Percentiles rank a stretch among this genome's conserved stretches.
Conservation (phyloP, 2,329 filamentous ascomycete species). For the Trichoderma simmonsii region DNA sequence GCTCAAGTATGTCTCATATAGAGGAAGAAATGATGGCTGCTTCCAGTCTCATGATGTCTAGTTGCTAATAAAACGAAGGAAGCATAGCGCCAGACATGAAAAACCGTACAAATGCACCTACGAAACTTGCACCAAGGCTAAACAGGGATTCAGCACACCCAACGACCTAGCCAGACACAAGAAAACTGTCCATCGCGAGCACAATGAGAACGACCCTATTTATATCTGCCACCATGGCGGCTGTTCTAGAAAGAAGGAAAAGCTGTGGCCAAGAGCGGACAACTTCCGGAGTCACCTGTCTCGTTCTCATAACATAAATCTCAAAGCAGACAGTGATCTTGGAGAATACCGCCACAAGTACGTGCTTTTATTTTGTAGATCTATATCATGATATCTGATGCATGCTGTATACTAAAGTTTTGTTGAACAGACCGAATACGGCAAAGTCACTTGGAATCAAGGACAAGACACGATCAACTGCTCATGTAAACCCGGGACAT, state of each 20-base stretch:
- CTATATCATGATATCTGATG: background rate
- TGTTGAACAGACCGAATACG: background rate
- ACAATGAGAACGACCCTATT: constrained; percentile 25
- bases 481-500: constrained; percentile 20
- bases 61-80: constrained; percentile 49
- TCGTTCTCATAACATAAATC: constrained; percentile 56
- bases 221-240: constrained; percentile 28
- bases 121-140: constrained; percentile 50
- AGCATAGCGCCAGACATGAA: constrained; percentile 68
- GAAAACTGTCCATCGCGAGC: constrained; percentile 64
- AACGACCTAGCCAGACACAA: constrained; percentile 83
- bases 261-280: constrained; percentile 76
- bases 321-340: constrained; percentile 39
- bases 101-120: constrained; percentile 64
- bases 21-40: background rate
- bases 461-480: constrained; percentile 26
- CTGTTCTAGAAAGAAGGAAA: constrained; percentile 39
- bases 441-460: constrained; percentile 10
- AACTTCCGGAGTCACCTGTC: constrained; percentile 81
- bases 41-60: background rate
- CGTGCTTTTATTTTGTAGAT: background rate
- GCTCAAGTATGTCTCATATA: constrained; percentile 45
- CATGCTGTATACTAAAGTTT: background rate
- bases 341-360: constrained; percentile 32
- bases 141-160: constrained; percentile 66